Base-by-base conservation (phyloP, 805 yeast species). In the Kodamaea leandrae region DNA sequence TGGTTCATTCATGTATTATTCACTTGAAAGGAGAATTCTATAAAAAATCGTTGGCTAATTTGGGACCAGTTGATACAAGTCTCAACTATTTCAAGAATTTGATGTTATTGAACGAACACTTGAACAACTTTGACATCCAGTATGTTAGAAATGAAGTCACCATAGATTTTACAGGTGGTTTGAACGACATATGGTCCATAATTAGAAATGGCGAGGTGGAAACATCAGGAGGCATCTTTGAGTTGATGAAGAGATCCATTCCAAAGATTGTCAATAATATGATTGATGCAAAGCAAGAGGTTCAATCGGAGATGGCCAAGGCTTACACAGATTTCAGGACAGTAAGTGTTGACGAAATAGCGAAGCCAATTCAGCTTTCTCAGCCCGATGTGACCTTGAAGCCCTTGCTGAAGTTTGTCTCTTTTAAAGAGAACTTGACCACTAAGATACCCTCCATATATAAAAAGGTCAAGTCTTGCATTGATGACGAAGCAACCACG, bases 221-320 rank as follows among this genome's bases (percentile, higher is more conserved):
- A 40, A 42, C 51, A 15, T 55, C 55, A 29, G 63, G 65, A 2
- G 67, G 69, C 0, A 54, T 79, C 19, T 53, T 77, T 39, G 71
- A 71, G 36, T 54, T 82, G 25, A 85, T 83, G 2, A 69, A 76
- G 47, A 86, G 81, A 18, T 72, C 86, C 1, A 85, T 83, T 2
- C 96, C 96, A 0, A 80, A 76, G 47, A 87, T 88, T 10, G 83
- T 86, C 10, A 82, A 80, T 51, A 83, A 86, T 56, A 83, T 83
- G 85, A 76, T 82, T 34, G 96, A 90, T 62, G 93, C 80, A 40
- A 69, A 71, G 42, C 61, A 61, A 33, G 97, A 90, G 57, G 67
- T 90, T 30, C 86, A 84, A 50, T 68, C 78, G 17, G 89, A 84
- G 48, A 69, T 90, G 48, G 76, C 90, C 48, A 80, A 78, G 45